phyloP scores from a whole-genome alignment of 2,329 filamentous ascomycete genomes.

The Aspergillus neotritici region DNA sequence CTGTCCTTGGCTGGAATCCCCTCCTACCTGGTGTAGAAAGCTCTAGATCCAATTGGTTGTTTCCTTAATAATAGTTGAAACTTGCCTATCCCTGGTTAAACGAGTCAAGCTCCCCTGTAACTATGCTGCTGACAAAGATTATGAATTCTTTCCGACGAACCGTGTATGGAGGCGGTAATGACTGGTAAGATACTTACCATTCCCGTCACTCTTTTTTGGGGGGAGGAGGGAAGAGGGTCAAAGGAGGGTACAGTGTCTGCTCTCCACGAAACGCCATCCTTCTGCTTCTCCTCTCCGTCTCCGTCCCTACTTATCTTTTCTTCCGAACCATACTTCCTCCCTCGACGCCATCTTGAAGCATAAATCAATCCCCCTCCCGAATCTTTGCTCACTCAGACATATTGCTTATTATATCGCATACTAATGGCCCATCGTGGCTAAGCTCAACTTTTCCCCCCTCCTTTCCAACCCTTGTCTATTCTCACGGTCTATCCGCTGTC shows the following conservation, averaged over 20 bases:
- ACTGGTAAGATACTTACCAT: too few relatives aligned
- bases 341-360: too few relatives aligned
- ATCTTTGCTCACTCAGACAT: constrained; percentile 4
- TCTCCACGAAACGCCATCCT: constrained; percentile 9
- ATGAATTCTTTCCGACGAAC: too few relatives aligned
- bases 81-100: too few relatives aligned
- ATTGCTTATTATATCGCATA: constrained; percentile 14
- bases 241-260: too few relatives aligned
- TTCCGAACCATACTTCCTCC: background rate
- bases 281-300: constrained; percentile 5
- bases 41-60: too few relatives aligned
- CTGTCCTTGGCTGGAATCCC: too few relatives aligned
- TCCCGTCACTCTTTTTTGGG: too few relatives aligned
- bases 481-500: constrained; percentile 11
- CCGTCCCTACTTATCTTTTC: constrained; percentile 10
- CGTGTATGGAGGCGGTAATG: too few relatives aligned
- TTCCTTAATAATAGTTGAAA: too few relatives aligned
- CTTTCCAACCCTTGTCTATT: constrained; percentile 17
- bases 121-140: constrained; percentile 1
- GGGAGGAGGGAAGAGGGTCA: too few relatives aligned
- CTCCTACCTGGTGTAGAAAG: too few relatives aligned
- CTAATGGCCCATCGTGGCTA: constrained; percentile 13
- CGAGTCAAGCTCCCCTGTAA: background rate
- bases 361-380: background rate
- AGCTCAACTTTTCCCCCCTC: constrained; percentile 8